Percentiles rank a stretch among this genome's conserved stretches.
Evolutionary conservation across 495 filamentous ascomycete species (phyloP).

Genomic region (Tuber magnatum): DNA sequence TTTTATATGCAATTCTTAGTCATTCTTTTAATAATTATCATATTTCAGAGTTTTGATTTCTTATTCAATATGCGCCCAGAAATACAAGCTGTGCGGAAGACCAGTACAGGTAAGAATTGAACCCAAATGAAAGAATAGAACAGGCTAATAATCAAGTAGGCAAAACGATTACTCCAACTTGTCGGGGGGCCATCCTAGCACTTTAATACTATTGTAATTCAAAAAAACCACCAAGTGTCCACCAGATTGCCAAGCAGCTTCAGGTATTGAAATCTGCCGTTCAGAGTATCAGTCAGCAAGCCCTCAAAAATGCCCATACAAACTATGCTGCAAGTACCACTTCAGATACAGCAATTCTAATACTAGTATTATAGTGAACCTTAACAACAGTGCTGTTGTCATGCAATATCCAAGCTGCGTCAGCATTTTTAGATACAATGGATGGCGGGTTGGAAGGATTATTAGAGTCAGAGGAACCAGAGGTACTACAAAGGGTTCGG

Average conservation of each 20-base stretch:
- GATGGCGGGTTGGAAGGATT: not conserved
- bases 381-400: not conserved
- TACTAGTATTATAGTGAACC: not conserved
- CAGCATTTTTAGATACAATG: not conserved
- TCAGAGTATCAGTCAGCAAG: not conserved
- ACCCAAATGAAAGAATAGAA: not conserved
- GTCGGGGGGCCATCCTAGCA: not conserved
- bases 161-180: not conserved
- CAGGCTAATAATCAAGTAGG: no score
- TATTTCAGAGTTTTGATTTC: not conserved
- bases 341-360: not conserved
- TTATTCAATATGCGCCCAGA: not conserved
- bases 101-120: not conserved
- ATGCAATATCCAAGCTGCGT: not conserved
- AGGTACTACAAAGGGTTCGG: not conserved
- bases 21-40: no score
- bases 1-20: no score
- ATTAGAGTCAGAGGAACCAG: not conserved
- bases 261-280: not conserved
- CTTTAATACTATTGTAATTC: not conserved
- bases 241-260: not conserved
- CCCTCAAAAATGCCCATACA: not conserved
- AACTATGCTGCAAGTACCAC: not conserved
- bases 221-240: not conserved
- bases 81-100: not conserved